Percentiles rank a stretch among this genome's conserved stretches.
Evolutionary conservation across 768 basidiomycete species (phyloP).

Genomic region (Candolleomyces aberdarensis): DNA sequence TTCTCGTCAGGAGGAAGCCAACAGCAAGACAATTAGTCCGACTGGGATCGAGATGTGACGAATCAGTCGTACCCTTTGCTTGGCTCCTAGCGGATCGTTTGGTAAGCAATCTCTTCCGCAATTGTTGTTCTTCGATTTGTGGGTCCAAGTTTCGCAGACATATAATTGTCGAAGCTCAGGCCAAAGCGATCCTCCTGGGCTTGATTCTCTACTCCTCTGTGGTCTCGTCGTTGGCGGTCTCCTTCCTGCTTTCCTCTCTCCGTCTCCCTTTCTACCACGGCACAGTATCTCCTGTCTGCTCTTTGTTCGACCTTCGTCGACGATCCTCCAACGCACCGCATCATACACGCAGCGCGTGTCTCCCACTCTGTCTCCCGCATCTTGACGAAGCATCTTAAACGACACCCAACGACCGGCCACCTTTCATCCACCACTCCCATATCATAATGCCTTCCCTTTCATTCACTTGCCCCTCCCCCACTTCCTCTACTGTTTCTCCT

Average conservation of each 20-base stretch:
- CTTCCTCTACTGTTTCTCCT: slow-evolving; percentile 9
- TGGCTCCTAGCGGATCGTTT: slow-evolving; percentile 5
- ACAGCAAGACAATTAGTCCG: not conserved
- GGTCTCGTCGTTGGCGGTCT: slow-evolving; percentile 10
- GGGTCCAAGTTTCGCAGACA: slow-evolving; percentile 25
- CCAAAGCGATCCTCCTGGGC: not conserved
- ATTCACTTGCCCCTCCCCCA: slow-evolving; percentile 18
- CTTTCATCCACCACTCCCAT: not conserved
- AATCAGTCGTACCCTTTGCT: slow-evolving; percentile 14
- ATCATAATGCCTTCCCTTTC: not conserved
- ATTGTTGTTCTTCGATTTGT: slow-evolving; percentile 20
- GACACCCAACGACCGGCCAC: not conserved
- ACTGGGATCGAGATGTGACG: not conserved
- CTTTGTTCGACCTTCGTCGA: not conserved
- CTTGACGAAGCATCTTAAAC: not conserved
- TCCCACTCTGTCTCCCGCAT: slow-evolving; percentile 8
- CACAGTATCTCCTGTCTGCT: not conserved
- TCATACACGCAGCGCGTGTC: slow-evolving; percentile 35
- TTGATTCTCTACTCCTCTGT: slow-evolving; percentile 12
- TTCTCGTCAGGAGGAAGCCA: not conserved
- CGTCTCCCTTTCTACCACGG: not conserved
- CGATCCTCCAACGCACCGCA: slow-evolving; percentile 5
- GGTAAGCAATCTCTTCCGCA: not conserved
- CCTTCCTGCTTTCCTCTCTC: not conserved
- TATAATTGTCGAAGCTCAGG: slow-evolving; percentile 17